Base-by-base conservation (phyloP, 495 filamentous ascomycete species). In the Cryomyces minteri region DNA sequence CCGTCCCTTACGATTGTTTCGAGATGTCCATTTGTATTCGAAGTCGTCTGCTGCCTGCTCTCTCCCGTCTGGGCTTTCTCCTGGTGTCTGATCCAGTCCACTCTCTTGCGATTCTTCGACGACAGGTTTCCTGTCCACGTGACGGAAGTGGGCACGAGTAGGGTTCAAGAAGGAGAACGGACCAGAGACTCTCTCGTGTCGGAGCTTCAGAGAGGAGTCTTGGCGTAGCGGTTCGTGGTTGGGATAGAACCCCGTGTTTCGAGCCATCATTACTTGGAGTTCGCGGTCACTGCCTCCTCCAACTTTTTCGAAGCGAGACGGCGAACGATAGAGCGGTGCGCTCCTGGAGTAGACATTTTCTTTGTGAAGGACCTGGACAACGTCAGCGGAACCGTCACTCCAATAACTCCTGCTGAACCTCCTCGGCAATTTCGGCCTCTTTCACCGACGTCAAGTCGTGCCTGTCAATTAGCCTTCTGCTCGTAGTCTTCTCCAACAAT, bases 1-100 rank as follows among this genome's bases (percentile, higher is more conserved):
- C 12, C 80, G 66, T 25, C 79, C 75, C 62, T 83, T 84, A 38
- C 79, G 67, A 54, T 80, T 81, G 57, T 84, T 78, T n/a, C 80
- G 70, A 38, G 77, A 76, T 10, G 72, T 71, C 71, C 71, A 77
- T 43, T 67, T 54, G 58, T 58, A 69, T 25, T 60, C 51, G n/a
- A 67, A 36, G 12, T 45, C 34, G 32, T 25, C 40, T 25, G 18
- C 18, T 25, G 31, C n/a, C 9, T 29, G 45, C 25, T 12, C 4
- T 39, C 33, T 39, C 5, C 11, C 40, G 28, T 40, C 43, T 2
- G 48, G n/a, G 31, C 43, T 45, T n/a, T 46, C 32, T 18, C 39
- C 32, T 6, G 36, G 18, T 18, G 32, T 14, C 31, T 12, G 29
- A 11, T 32, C 42, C 31, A 5, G 9, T 6, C 14, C 41, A 41